Conservation (phyloP, 2,329 filamentous ascomycete genomes). For the Fusarium sp. region DNA sequence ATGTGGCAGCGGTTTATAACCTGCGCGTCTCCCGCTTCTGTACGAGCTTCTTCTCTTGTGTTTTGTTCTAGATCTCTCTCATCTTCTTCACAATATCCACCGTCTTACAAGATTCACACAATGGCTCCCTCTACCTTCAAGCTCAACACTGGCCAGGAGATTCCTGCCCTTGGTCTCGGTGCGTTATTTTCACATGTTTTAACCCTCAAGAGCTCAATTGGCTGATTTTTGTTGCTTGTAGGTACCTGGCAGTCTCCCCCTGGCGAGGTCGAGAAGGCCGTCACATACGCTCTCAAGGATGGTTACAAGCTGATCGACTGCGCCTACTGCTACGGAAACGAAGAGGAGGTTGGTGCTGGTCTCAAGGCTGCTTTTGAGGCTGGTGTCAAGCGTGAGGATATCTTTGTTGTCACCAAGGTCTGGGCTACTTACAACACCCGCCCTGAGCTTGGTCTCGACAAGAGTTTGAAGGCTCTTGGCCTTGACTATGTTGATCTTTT, state of each 20-base stretch:
- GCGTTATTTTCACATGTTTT: constrained; percentile 36
- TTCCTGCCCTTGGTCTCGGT: constrained; percentile 73
- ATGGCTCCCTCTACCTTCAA: constrained; percentile 69
- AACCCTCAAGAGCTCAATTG: background rate
- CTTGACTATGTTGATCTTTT: constrained; percentile 85
- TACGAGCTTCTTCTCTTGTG: constrained; percentile 3
- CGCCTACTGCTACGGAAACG: constrained; percentile 82
- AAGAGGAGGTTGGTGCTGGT: constrained; percentile 83
- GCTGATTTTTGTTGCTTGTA: constrained; percentile 41
- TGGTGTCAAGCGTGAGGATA: constrained; percentile 78
- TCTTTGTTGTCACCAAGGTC: constrained; percentile 87
- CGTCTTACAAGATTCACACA: constrained; percentile 23
- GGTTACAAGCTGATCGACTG: constrained; percentile 74
- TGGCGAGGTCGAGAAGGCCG: constrained; percentile 67
- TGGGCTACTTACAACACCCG: constrained; percentile 83
- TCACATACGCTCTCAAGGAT: constrained; percentile 65
- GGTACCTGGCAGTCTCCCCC: constrained; percentile 73
- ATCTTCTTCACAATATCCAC: constrained; percentile 1
- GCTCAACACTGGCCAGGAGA: constrained; percentile 71
- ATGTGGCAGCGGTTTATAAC: constrained; percentile 35
- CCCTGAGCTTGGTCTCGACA: constrained; percentile 74
- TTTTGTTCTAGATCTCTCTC: constrained; percentile 8
- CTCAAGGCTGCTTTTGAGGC: constrained; percentile 76
- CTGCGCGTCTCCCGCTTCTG: constrained; percentile 12
- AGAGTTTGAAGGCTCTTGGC: constrained; percentile 77